phyloP scores from a whole-genome alignment of 306 rosid genomes.

The Cucurbita maxima region DNA sequence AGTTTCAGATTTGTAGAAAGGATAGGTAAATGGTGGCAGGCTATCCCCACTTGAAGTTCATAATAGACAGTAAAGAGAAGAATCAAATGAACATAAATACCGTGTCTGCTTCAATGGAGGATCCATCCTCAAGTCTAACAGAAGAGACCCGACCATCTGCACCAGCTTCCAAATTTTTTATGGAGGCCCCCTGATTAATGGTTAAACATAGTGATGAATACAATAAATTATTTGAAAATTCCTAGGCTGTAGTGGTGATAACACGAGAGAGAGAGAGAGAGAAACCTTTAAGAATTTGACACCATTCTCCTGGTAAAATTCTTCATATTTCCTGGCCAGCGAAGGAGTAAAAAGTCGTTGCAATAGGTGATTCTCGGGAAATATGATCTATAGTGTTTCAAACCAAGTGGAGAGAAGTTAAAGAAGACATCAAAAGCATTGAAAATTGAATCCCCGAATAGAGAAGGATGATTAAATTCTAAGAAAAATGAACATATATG shows the following conservation, averaged over 20 bases:
- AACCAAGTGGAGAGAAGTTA: not conserved
- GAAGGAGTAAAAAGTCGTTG: slow-evolving; percentile 85
- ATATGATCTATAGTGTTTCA: slow-evolving; percentile 40
- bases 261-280: slow-evolving; percentile 3
- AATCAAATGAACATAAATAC: slow-evolving; percentile 13
- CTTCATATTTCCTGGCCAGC: slow-evolving; percentile 71
- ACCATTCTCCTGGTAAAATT: slow-evolving; percentile 74
- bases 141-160: slow-evolving; percentile 48
- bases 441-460: not conserved
- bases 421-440: not conserved
- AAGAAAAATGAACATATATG: not conserved
- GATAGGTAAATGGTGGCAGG: not conserved
- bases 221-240: not conserved
- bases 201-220: slow-evolving; percentile 9
- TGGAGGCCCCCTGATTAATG: slow-evolving; percentile 51
- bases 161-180: slow-evolving; percentile 65
- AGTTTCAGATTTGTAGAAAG: not conserved
- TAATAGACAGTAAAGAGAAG: not conserved
- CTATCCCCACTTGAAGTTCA: not conserved
- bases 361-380: slow-evolving; percentile 73
- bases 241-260: not conserved
- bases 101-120: slow-evolving; percentile 69
- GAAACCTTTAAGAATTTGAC: slow-evolving; percentile 68
- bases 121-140: slow-evolving; percentile 75
- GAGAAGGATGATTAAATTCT: not conserved